Conservation (phyloP, 2,329 filamentous ascomycete species). For the Penicillium decumbens region DNA sequence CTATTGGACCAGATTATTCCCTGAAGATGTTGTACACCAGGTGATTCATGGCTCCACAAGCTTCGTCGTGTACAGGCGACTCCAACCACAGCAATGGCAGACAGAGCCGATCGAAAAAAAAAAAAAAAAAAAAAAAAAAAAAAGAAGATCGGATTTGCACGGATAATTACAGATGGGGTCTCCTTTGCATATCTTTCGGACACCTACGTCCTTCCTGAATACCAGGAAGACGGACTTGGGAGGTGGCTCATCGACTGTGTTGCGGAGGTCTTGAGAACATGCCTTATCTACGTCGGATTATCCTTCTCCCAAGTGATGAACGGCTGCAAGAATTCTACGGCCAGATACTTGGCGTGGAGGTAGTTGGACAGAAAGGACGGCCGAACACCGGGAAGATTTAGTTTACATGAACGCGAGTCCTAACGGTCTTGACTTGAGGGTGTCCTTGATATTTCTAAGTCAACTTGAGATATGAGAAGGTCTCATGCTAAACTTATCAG, state of each 20-base stretch:
- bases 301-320: slow-evolving; percentile 42
- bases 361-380: slow-evolving; percentile 18
- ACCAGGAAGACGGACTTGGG: slow-evolving; percentile 60
- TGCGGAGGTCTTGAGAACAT: slow-evolving; percentile 53
- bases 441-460: background rate
- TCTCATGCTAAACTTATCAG: background rate
- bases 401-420: slow-evolving; percentile 21
- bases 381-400: slow-evolving; percentile 15
- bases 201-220: slow-evolving; percentile 58
- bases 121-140: slow-evolving; percentile 22
- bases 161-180: slow-evolving; percentile 65
- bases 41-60: slow-evolving; percentile 20
- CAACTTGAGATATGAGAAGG: background rate
- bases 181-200: slow-evolving; percentile 68
- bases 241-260: slow-evolving; percentile 61
- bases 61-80: slow-evolving; percentile 20
- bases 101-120: slow-evolving; percentile 4
- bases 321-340: slow-evolving; percentile 19
- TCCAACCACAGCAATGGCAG: background rate
- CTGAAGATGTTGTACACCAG: slow-evolving; percentile 17
- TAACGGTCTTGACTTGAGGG: background rate
- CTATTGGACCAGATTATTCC: slow-evolving; percentile 17
- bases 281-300: slow-evolving; percentile 56
- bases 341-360: slow-evolving; percentile 21
- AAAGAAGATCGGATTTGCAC: slow-evolving; percentile 54